phyloP scores from a whole-genome alignment of 2,329 filamentous ascomycete species.

The Trichoderma atroviride region DNA sequence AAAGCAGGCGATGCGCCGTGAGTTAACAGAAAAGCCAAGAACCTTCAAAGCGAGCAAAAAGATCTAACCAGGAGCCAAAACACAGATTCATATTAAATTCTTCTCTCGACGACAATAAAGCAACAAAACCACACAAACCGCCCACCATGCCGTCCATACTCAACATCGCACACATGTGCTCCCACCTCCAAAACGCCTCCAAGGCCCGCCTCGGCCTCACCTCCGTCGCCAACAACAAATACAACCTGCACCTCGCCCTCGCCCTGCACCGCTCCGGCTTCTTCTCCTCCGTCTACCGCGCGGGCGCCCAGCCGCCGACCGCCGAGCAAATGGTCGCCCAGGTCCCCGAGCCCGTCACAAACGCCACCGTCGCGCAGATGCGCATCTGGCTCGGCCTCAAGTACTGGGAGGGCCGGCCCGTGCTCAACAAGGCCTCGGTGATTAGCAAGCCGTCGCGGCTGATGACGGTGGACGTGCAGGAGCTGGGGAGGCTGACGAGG shows the following conservation, averaged over 20 bases:
- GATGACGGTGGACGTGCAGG: slow-evolving; percentile 65
- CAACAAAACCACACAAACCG: background rate
- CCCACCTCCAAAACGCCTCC: slow-evolving; percentile 87
- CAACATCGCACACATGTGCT: slow-evolving; percentile 79
- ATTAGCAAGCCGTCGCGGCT: slow-evolving; percentile 75
- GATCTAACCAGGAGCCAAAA: background rate
- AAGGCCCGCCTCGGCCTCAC: slow-evolving; percentile 82
- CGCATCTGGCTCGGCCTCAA: slow-evolving; percentile 88
- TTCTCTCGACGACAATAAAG: background rate
- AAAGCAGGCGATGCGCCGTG: background rate
- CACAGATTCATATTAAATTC: background rate
- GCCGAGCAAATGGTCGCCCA: slow-evolving; percentile 48
- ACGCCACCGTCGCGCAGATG: slow-evolving; percentile 70
- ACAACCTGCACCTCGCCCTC: slow-evolving; percentile 75
- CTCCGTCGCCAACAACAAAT: slow-evolving; percentile 77
- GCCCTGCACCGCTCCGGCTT: slow-evolving; percentile 83
- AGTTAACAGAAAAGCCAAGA: background rate
- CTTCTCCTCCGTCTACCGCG: slow-evolving; percentile 76
- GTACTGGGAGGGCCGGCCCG: slow-evolving; percentile 82
- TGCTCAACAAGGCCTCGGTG: slow-evolving; percentile 66
- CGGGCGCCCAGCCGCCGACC: slow-evolving; percentile 59
- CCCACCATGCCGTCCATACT: slow-evolving; percentile 56
- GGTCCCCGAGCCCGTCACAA: slow-evolving; percentile 62
- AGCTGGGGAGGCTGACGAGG: slow-evolving; percentile 66
- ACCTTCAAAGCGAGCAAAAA: background rate